Base-by-base conservation (phyloP, 225 moss, liverwort and hornwort genomes). In the Asterella californica region DNA sequence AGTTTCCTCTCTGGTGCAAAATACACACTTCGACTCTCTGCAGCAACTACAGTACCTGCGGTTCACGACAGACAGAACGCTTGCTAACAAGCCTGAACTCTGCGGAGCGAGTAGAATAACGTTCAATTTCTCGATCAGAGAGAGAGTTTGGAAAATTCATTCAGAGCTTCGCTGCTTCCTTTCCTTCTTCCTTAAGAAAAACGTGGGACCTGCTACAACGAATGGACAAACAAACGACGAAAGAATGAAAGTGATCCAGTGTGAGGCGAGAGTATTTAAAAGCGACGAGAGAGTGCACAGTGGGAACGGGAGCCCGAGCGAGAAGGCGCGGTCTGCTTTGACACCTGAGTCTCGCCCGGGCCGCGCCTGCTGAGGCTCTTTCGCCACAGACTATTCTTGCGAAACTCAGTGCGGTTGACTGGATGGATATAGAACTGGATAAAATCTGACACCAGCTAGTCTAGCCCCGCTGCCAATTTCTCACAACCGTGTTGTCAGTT, bases 391-490 rank as follows among this genome's bases (percentile, higher is more conserved):
- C 64, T 32, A 32, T 64, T 27, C 27, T 64, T 32, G 53, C 30
- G 5, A n/a, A 1, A 53, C 52, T 7, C 2, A 71, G 25, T 29
- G 46, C 52, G 32, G 74, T 30, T 47, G 49, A 50, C 30, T 36
- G 60, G 37, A 60, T 60, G 60, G 76, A 76, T 76, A 76, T 76
- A 76, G 75, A 76, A 55, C 37, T 42, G 60, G 76, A 76, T 76
- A 76, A 76, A 76, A 36, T 61, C 76, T 76, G 57, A 76, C 76
- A 61, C 60, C 59, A 76, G 76, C 76, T 76, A 76, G 24, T 76
- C 50, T 74, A 74, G 17, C 74, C 0, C 29, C 32, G 32, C n/a
- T 50, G 30, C 74, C 53, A 72, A 49, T 72, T 72, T 11, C 47
- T 6, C 9, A 25, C 72, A 47, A 74, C 19, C 74, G 74, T 74